phyloP scores from a whole-genome alignment of 768 basidiomycete species.

The Rhizopogon vesiculosus region DNA sequence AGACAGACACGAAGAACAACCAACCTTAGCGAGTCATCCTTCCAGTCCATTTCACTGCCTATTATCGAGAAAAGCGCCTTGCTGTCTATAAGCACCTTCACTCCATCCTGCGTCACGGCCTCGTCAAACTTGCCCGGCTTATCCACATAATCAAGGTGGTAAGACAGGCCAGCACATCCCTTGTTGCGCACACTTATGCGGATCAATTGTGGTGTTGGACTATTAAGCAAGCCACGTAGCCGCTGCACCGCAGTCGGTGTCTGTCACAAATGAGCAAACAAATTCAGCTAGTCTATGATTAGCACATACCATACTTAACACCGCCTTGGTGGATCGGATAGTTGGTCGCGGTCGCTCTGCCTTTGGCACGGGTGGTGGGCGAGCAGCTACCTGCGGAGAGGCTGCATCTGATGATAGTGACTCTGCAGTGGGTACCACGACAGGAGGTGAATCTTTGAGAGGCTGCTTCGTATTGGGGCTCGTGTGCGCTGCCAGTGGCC shows the following conservation, averaged over 20 bases:
- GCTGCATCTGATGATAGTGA: slow-evolving; percentile 53
- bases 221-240: slow-evolving; percentile 66
- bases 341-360: slow-evolving; percentile 58
- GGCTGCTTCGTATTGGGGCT: slow-evolving; percentile 7
- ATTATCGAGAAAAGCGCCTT: slow-evolving; percentile 98
- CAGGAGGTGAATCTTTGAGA: slow-evolving; percentile 45
- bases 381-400: slow-evolving; percentile 68
- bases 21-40: slow-evolving; percentile 85
- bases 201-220: slow-evolving; percentile 87
- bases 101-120: slow-evolving; percentile 92
- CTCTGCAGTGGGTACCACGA: slow-evolving; percentile 42
- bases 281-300: not conserved
- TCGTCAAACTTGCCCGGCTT: slow-evolving; percentile 90
- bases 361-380: slow-evolving; percentile 67
- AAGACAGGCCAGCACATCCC: slow-evolving; percentile 86
- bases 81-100: slow-evolving; percentile 90
- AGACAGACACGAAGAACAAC: slow-evolving; percentile 20
- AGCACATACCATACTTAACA: slow-evolving; percentile 61
- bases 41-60: slow-evolving; percentile 99
- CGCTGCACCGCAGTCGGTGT: slow-evolving; percentile 74
- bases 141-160: slow-evolving; percentile 93
- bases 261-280: slow-evolving; percentile 34
- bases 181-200: slow-evolving; percentile 96
- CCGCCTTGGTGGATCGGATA: slow-evolving; percentile 71
- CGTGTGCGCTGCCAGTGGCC: slow-evolving; percentile 13